Evolutionary conservation across 352 stramenopile species (phyloP).

Genomic region (Phytophthora chlamydospora): DNA sequence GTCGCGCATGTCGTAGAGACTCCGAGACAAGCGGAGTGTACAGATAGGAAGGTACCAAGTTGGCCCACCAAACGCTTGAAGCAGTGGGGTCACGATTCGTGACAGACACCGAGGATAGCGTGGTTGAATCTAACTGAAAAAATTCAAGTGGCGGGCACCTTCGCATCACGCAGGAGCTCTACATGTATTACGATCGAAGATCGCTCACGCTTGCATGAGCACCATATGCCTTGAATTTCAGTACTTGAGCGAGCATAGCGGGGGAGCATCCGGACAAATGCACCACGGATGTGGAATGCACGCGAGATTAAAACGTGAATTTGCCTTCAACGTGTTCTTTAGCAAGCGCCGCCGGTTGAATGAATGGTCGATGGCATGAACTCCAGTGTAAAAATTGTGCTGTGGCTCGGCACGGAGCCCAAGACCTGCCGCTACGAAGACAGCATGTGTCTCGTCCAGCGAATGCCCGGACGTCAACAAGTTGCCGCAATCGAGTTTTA

Average conservation of each 20-base stretch:
- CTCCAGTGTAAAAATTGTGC: too few species aligned
- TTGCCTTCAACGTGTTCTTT: too few species aligned
- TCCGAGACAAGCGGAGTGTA: neutral
- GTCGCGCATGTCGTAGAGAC: neutral
- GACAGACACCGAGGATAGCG: conserved; percentile 21
- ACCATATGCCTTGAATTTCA: conserved; percentile 29
- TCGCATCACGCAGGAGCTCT: conserved; percentile 12
- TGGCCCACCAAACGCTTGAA: neutral
- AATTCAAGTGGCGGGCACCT: conserved; percentile 32
- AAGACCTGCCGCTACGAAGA: too few species aligned
- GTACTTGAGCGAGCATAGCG: conserved; percentile 9
- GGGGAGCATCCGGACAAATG: neutral
- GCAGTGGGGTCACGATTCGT: neutral
- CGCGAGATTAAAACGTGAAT: too few species aligned
- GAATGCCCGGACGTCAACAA: too few species aligned
- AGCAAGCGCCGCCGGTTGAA: too few species aligned
- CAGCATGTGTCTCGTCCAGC: too few species aligned
- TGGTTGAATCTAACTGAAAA: conserved; percentile 30
- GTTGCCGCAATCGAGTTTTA: too few species aligned
- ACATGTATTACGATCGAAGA: neutral
- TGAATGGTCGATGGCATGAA: too few species aligned
- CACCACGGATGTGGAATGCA: too few species aligned
- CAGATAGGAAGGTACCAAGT: neutral
- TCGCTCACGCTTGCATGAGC: neutral
- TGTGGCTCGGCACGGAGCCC: too few species aligned